Evolutionary conservation across 108 stramenopile genomes (phyloP), one percentile per base, ranked within the genome.

Genomic region (Skeletonema marinoi): DNA sequence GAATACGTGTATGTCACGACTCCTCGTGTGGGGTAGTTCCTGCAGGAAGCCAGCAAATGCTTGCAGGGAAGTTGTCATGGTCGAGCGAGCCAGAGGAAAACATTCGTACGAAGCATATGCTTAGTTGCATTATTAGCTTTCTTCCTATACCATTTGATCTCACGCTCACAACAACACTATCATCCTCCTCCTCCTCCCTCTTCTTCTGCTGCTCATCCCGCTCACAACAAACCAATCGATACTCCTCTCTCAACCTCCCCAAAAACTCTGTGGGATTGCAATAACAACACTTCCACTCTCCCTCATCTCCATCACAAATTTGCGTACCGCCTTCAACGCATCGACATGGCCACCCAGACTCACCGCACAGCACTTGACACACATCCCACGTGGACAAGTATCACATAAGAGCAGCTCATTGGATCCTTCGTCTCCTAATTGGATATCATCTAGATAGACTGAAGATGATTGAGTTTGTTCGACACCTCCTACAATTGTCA

Each of bases 361-460:
- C 11, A 83, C 54, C 1, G 41, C 60, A 14, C 71, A 61, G 31
- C 87, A 88, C 29, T 63, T 71, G 6, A 60, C 70, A 70, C 87
- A 88, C 65, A 88, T 80, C 11, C 59, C 75, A 3, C 85, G 41
- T 2, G 87, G 87, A 66, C 87, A 88, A 6, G 30, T n/a, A 36
- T 88, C 87, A 35, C 87, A 88, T 31, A 81, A 10, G 6, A 81
- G 4, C 35, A 88, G 64, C 30, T 80, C 75, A 32, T 76, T 77
- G 32, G n/a, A 38, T 12, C 66, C 44, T 3, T 39, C n/a, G 4
- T 75, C 67, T 8, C 35, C 60, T 12, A 25, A 30, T 30, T 68
- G 60, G 16, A 71, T 48, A 6, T 74, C 2, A 1, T 41, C 39
- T 1, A 41, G 39, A 12, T 41, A 41, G 11, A 10, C 2, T 10